Evolutionary conservation across 2,329 filamentous ascomycete species (phyloP).

Genomic region (Akanthomyces lecanii): DNA sequence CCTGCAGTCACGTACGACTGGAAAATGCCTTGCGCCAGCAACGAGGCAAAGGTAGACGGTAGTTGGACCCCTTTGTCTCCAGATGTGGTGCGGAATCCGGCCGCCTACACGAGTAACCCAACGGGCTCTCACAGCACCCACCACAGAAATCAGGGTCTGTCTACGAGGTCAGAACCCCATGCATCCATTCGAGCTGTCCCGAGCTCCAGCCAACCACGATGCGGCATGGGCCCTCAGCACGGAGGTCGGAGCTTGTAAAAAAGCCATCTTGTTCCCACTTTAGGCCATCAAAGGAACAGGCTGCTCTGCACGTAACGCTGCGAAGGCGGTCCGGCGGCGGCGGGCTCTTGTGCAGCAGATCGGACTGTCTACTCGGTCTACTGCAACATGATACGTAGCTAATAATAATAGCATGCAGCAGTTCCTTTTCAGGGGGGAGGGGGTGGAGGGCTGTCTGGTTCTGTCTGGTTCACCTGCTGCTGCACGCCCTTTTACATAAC

Average conservation of each 20-base stretch:
- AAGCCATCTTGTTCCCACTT: conserved; percentile 4
- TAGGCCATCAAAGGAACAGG: conserved; percentile 5
- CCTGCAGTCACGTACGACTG: background rate
- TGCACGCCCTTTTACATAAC: conserved; percentile 9
- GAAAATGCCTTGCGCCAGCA: background rate
- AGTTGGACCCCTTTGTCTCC: background rate
- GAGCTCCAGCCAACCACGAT: conserved; percentile 4
- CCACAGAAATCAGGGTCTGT: background rate
- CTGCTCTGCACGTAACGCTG: background rate
- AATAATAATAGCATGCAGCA: background rate
- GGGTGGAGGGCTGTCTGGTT: conserved; percentile 5
- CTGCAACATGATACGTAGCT: background rate
- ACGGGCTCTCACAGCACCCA: background rate
- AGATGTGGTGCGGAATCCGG: conserved; percentile 6
- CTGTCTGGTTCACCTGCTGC: background rate
- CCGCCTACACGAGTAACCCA: conserved; percentile 13
- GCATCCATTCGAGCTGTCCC: conserved; percentile 7
- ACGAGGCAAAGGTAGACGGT: background rate
- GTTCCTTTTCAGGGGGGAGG: background rate
- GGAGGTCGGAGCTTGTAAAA: background rate
- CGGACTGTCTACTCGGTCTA: background rate
- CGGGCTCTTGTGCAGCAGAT: background rate
- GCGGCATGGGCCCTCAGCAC: background rate
- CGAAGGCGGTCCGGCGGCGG: conserved; percentile 9
- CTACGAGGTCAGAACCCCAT: background rate